These are phyloP conservation scores for Avena eriantha DNA, from an alignment of 176 grass and related monocot genomes.

Conservation along the genomic window DNA sequence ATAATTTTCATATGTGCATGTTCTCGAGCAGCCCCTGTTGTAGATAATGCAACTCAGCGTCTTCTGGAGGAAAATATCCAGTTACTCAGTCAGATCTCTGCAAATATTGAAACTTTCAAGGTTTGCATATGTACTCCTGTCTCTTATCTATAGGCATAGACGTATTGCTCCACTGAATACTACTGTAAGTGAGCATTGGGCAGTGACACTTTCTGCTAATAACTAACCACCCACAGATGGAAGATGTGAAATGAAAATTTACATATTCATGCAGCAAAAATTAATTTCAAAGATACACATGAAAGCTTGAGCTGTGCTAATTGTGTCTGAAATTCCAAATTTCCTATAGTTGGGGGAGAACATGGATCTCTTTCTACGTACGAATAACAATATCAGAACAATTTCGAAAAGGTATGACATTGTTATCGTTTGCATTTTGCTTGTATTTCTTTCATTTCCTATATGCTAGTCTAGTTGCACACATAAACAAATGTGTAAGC, in stretches of 20 bases:
- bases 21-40: conserved; percentile 49
- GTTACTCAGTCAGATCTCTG: conserved; percentile 70
- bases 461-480: conserved; percentile 17
- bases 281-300: conserved; percentile 30
- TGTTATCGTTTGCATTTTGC: conserved; percentile 26
- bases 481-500: not conserved
- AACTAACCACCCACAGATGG: conserved; percentile 1
- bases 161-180: not conserved
- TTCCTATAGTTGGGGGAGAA: conserved; percentile 58
- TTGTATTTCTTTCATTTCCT: conserved; percentile 10
- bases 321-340: conserved; percentile 40
- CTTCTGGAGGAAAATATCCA: conserved; percentile 72
- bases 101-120: conserved; percentile 70
- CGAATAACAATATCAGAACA: conserved; percentile 67
- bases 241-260: conserved; percentile 34
- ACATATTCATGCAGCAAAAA: conserved; percentile 29
- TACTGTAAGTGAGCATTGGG: not conserved
- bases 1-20: conserved; percentile 13
- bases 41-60: conserved; percentile 64
- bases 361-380: conserved; percentile 57
- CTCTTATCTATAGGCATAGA: conserved; percentile 25
- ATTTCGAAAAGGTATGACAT: conserved; percentile 70
- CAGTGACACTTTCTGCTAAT: conserved; percentile 9
- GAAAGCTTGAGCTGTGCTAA: conserved; percentile 42
- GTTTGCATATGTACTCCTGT: conserved; percentile 39